Percentiles rank a stretch among this genome's conserved stretches.
phyloP scores from a whole-genome alignment of 2,329 filamentous ascomycete species.

The Pseudogymnoascus sp. region DNA sequence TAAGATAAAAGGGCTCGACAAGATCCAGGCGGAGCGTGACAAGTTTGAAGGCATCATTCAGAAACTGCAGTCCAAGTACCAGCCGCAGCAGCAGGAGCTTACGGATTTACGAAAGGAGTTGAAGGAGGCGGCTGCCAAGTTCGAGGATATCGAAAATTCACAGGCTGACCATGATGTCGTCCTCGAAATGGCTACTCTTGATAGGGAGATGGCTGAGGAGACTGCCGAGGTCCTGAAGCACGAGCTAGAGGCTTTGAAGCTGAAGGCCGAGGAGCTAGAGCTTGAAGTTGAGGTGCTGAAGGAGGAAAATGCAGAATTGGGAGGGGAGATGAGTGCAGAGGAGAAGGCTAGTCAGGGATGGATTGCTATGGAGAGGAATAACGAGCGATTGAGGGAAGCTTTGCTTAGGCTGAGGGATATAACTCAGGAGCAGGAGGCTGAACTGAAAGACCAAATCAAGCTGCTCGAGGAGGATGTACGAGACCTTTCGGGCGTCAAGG shows the following conservation, averaged over 20 bases:
- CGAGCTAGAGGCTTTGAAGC: conserved; percentile 69
- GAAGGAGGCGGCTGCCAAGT: conserved; percentile 63
- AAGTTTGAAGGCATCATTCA: conserved; percentile 79
- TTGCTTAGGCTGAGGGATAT: conserved; percentile 77
- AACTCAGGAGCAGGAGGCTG: conserved; percentile 74
- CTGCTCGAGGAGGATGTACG: conserved; percentile 64
- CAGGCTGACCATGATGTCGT: conserved; percentile 79
- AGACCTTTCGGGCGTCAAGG: conserved; percentile 57
- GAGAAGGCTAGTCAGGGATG: conserved; percentile 80
- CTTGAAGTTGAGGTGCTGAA: conserved; percentile 79
- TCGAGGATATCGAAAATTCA: conserved; percentile 61
- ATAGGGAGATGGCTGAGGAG: conserved; percentile 95
- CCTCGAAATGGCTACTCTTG: conserved; percentile 78
- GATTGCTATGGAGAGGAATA: conserved; percentile 85
- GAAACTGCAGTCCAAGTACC: conserved; percentile 82
- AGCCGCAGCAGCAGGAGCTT: conserved; percentile 74
- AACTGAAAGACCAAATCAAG: conserved; percentile 67
- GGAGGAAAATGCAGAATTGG: conserved; percentile 79
- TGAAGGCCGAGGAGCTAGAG: conserved; percentile 73
- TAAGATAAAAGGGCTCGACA: conserved; percentile 69
- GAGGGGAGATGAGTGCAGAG: conserved; percentile 77
- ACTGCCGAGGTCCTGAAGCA: conserved; percentile 72
- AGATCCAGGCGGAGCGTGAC: conserved; percentile 66
- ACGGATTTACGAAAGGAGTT: conserved; percentile 65
- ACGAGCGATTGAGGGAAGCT: conserved; percentile 79